A percentile compares a stretch with the other conserved stretches of the same genome.
phyloP scores from a whole-genome alignment of 2,329 filamentous ascomycete genomes.

The Fusarium sp. region DNA sequence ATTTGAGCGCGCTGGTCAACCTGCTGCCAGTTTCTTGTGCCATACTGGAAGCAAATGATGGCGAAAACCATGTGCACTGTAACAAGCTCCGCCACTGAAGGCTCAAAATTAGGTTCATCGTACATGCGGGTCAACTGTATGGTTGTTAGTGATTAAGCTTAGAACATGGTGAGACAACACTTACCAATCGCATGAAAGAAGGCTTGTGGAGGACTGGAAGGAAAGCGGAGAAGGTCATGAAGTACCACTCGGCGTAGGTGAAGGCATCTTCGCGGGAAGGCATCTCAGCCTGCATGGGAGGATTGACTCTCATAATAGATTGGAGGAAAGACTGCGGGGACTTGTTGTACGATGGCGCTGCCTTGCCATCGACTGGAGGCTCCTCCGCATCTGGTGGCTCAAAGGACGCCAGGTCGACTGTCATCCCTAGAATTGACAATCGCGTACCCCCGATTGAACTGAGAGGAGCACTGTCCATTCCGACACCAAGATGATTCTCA shows the following conservation, averaged over 20 bases:
- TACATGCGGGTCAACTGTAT: conserved; percentile 72
- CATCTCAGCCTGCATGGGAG: conserved; percentile 67
- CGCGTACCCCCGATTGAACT: conserved; percentile 81
- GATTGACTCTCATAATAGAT: conserved; percentile 71
- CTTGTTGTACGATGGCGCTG: conserved; percentile 71
- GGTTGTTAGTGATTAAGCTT: conserved; percentile 17
- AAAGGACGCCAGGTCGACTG: conserved; percentile 82
- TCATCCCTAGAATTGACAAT: conserved; percentile 82
- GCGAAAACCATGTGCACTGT: conserved; percentile 84
- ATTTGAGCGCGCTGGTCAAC: conserved; percentile 65
- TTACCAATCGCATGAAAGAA: conserved; percentile 75
- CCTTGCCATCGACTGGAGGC: conserved; percentile 52
- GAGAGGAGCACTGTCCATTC: conserved; percentile 71
- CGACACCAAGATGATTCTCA: conserved; percentile 75
- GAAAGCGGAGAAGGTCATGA: conserved; percentile 77
- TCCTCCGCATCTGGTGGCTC: conserved; percentile 75
- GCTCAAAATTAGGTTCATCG: conserved; percentile 73
- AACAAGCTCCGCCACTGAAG: conserved; percentile 73
- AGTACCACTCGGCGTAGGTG: conserved; percentile 80
- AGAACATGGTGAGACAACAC: conserved; percentile 35
- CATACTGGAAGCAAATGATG: conserved; percentile 81
- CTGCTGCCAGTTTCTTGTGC: conserved; percentile 73
- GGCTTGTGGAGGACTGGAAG: conserved; percentile 82
- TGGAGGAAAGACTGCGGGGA: conserved; percentile 78
- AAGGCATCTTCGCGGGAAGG: conserved; percentile 74